Evolutionary conservation across 2,329 filamentous ascomycete genomes (phyloP).

Genomic region (Cercospora brassicicola): DNA sequence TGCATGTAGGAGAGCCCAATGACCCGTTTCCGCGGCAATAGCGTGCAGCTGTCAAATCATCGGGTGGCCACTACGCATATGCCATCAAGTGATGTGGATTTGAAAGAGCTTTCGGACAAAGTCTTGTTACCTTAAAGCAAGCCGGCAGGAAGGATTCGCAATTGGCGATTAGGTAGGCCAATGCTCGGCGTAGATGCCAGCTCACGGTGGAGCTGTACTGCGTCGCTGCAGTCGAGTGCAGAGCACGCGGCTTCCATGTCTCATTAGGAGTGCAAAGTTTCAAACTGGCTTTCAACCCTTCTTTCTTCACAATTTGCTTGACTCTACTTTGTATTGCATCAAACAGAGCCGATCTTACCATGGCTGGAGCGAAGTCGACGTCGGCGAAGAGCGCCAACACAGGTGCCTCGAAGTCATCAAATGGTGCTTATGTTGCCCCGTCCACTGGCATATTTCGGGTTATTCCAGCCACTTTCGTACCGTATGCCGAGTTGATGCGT

Average conservation of each 20-base stretch:
- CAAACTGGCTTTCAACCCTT: background rate
- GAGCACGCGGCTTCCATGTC: background rate
- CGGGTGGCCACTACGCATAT: background rate
- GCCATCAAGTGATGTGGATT: background rate
- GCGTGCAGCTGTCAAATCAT: background rate
- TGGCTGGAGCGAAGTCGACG: background rate
- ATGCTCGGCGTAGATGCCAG: background rate
- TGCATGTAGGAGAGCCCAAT: background rate
- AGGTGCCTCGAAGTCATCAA: background rate
- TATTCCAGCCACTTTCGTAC: slow-evolving; percentile 8
- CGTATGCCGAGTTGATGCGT: slow-evolving; percentile 20
- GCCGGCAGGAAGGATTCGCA: background rate
- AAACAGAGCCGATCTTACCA: background rate
- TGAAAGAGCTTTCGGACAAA: no score
- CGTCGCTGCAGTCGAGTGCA: background rate
- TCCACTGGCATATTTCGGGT: slow-evolving; percentile 16
- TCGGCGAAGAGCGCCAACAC: background rate
- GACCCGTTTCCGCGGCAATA: slow-evolving; percentile 2
- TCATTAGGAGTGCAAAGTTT: background rate
- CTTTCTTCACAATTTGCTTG: background rate
- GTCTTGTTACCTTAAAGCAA: background rate
- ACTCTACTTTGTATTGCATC: background rate
- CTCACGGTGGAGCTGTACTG: background rate
- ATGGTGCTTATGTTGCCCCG: slow-evolving; percentile 7
- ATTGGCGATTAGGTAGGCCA: background rate